phyloP scores from a whole-genome alignment of 179 eudicot genomes.

The Vitellaria paradoxa region DNA sequence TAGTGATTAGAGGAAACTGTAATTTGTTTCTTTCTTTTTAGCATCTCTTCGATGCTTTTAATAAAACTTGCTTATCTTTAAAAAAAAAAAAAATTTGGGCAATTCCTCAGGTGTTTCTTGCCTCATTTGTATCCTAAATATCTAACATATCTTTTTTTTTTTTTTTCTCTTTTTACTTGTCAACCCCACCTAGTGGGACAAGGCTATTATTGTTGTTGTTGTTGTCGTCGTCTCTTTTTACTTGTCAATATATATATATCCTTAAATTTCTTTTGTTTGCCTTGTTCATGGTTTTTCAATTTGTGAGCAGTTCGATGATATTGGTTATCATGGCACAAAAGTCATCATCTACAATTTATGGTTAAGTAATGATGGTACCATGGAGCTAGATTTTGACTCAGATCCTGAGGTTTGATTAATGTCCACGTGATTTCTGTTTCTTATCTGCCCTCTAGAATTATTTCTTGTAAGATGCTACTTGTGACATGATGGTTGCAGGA shows the following conservation, averaged over 20 bases:
- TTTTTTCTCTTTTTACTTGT: too few species aligned
- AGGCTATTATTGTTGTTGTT: too few species aligned
- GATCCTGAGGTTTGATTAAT: constrained; percentile 58
- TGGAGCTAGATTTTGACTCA: constrained; percentile 80
- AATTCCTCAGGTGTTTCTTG: background rate
- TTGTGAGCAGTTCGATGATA: constrained; percentile 67
- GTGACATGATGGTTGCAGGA: constrained; percentile 44
- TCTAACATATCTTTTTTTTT: too few species aligned
- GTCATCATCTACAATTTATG: constrained; percentile 75
- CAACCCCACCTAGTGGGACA: too few species aligned
- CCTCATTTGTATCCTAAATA: background rate
- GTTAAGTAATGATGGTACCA: constrained; percentile 54
- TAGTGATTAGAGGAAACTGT: too few species aligned
- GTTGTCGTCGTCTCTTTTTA: too few species aligned
- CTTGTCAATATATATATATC: too few species aligned
- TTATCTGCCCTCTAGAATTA: background rate
- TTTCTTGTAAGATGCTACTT: constrained; percentile 1
- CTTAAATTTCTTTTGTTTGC: background rate
- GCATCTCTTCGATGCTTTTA: too few species aligned
- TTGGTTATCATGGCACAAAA: constrained; percentile 78
- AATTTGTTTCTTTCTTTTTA: too few species aligned
- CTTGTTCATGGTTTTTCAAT: constrained; percentile 12
- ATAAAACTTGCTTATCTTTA: too few species aligned
- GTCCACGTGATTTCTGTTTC: constrained; percentile 9
- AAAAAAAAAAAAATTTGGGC: too few species aligned